phyloP scores from a whole-genome alignment of 2,329 filamentous ascomycete genomes.

The Pestalotiopsis sp. region DNA sequence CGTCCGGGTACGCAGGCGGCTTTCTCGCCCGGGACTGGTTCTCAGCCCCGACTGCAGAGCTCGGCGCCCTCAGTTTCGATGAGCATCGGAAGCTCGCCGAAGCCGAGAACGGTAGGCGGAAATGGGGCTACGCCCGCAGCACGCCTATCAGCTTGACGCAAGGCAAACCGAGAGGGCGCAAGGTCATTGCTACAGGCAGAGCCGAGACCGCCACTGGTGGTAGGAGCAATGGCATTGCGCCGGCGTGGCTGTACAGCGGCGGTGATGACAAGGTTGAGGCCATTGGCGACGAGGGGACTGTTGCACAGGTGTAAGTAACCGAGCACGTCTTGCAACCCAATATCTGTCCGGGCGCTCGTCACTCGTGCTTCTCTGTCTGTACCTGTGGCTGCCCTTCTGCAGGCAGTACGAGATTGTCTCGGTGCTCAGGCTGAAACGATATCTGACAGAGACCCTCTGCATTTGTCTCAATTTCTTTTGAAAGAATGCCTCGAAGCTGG shows the following conservation, averaged over 20 bases:
- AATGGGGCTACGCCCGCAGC: constrained; percentile 54
- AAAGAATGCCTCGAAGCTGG: constrained; percentile 58
- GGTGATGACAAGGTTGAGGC: constrained; percentile 60
- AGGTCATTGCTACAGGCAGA: constrained; percentile 64
- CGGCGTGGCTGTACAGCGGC: constrained; percentile 61
- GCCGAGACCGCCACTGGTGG: constrained; percentile 50
- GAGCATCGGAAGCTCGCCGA: constrained; percentile 69
- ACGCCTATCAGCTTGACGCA: constrained; percentile 57
- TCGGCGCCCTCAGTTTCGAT: constrained; percentile 70
- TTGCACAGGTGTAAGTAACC: constrained; percentile 63
- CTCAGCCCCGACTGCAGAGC: constrained; percentile 52
- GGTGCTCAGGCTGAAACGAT: not conserved
- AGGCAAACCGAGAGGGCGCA: constrained; percentile 34
- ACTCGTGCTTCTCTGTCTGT: not conserved
- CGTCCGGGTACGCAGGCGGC: constrained; percentile 74
- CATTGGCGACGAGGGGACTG: constrained; percentile 62
- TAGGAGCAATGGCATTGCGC: constrained; percentile 38
- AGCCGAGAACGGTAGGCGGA: constrained; percentile 55
- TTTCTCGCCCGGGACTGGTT: constrained; percentile 80
- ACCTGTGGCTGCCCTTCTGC: not conserved
- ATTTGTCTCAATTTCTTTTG: constrained; percentile 68
- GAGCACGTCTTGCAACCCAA: not conserved
- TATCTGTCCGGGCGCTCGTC: not conserved
- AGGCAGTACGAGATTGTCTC: not conserved
- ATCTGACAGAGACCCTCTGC: constrained; percentile 61